These are phyloP conservation scores for Mucor lusitanicus DNA, from an alignment of 371 early-diverging fungal species.

Conservation along the genomic window DNA sequence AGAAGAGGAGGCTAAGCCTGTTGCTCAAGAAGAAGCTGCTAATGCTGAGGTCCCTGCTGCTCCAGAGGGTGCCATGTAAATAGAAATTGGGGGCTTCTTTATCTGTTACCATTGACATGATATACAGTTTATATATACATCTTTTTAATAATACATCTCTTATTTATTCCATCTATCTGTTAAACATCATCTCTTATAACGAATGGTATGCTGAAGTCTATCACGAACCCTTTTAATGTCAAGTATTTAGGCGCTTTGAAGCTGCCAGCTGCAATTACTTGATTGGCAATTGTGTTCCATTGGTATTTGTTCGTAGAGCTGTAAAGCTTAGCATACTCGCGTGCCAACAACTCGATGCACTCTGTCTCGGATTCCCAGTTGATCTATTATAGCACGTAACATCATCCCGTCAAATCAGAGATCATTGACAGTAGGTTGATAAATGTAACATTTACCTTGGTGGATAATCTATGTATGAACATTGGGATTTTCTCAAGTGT, in stretches of 20 bases:
- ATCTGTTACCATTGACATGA: neutral
- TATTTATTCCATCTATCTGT: neutral
- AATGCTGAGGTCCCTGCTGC: neutral
- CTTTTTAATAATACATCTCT: neutral
- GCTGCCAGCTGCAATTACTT: neutral
- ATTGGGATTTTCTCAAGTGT: constrained; percentile 71
- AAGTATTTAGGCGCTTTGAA: neutral
- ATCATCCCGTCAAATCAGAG: neutral
- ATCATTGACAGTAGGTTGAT: neutral
- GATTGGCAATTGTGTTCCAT: neutral
- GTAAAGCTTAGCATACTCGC: constrained; percentile 72
- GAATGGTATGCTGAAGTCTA: neutral
- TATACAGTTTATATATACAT: neutral
- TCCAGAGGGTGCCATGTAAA: neutral
- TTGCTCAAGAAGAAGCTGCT: neutral
- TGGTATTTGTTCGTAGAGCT: constrained; percentile 15
- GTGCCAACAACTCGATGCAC: constrained; percentile 67
- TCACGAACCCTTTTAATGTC: neutral
- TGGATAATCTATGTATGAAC: constrained; percentile 70
- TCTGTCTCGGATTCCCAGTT: constrained; percentile 73
- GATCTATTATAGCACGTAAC: constrained; percentile 48
- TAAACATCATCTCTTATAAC: neutral
- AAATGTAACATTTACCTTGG: constrained; percentile 46
- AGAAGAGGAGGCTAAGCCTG: neutral
- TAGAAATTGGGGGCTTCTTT: neutral